Conservation (phyloP, 1,139 yeast species). For the Martiniozyma asiatica region DNA sequence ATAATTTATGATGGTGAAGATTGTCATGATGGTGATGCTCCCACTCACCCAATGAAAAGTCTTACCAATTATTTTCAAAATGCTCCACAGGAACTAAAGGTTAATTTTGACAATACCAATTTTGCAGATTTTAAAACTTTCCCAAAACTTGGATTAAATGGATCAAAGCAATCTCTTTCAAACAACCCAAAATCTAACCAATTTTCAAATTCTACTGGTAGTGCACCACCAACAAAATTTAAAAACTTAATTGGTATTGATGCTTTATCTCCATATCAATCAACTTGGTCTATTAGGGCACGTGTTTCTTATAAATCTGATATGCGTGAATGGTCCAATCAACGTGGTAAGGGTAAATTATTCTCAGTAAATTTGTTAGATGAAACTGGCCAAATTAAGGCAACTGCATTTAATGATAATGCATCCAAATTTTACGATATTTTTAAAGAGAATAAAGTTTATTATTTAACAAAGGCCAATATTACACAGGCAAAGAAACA, state of each 20-base stretch:
- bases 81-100: conserved; percentile 13
- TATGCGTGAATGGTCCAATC: conserved; percentile 77
- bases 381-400: conserved; percentile 92
- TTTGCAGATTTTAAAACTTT: not conserved
- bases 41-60: conserved; percentile 10
- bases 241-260: conserved; percentile 58
- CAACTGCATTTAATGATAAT: conserved; percentile 83
- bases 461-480: conserved; percentile 71
- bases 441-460: conserved; percentile 82
- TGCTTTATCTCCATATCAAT: conserved; percentile 82
- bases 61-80: conserved; percentile 17
- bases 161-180: too few species aligned
- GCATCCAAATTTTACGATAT: conserved; percentile 69
- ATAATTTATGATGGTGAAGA: conserved; percentile 17
- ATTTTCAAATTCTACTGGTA: conserved; percentile 6
- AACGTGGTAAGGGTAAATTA: conserved; percentile 79
- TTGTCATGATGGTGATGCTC: conserved; percentile 15
- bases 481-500: conserved; percentile 78
- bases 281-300: conserved; percentile 85
- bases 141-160: too few species aligned
- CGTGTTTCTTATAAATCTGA: conserved; percentile 84
- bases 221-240: conserved; percentile 21
- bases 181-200: not conserved
- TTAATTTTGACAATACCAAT: not conserved
- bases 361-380: conserved; percentile 83